Percentiles rank a stretch among this genome's conserved stretches.
These are phyloP conservation scores for Trichophaea hybrida DNA, from an alignment of 2,329 filamentous ascomycete species.

Conservation along the genomic window DNA sequence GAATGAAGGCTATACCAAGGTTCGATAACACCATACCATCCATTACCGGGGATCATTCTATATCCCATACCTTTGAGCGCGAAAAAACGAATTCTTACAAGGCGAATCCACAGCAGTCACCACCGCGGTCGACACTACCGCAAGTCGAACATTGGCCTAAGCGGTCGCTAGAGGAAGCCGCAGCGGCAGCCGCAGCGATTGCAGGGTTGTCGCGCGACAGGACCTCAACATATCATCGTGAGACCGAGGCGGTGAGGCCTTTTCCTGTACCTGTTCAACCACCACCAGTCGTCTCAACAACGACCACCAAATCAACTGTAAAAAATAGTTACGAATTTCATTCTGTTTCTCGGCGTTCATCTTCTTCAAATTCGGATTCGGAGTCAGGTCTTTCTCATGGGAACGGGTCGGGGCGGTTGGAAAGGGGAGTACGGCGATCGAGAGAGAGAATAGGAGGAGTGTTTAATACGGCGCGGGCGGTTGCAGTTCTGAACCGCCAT, in stretches of 20 bases:
- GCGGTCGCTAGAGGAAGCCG: neutral
- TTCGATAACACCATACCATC: constrained; percentile 12
- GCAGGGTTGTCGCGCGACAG: neutral
- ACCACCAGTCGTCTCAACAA: neutral
- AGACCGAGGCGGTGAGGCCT: neutral
- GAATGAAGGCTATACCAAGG: constrained; percentile 7
- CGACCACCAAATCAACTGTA: too few species aligned
- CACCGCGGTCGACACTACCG: neutral
- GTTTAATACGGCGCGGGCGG: too few species aligned
- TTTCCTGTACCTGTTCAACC: neutral
- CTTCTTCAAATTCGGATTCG: too few species aligned
- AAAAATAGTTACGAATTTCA: too few species aligned
- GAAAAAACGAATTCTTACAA: constrained; percentile 10
- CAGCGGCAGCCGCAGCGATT: neutral
- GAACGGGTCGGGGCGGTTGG: too few species aligned
- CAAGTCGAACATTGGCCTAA: constrained; percentile 2
- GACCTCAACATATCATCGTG: neutral
- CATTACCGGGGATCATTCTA: neutral
- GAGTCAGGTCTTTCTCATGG: too few species aligned
- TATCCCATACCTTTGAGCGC: neutral
- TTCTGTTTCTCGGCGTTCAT: too few species aligned
- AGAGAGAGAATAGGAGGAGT: too few species aligned
- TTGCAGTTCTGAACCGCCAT: too few species aligned
- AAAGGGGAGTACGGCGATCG: too few species aligned
- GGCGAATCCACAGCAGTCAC: neutral